phyloP scores from a whole-genome alignment of 768 basidiomycete species.

The Russula ochroleuca region DNA sequence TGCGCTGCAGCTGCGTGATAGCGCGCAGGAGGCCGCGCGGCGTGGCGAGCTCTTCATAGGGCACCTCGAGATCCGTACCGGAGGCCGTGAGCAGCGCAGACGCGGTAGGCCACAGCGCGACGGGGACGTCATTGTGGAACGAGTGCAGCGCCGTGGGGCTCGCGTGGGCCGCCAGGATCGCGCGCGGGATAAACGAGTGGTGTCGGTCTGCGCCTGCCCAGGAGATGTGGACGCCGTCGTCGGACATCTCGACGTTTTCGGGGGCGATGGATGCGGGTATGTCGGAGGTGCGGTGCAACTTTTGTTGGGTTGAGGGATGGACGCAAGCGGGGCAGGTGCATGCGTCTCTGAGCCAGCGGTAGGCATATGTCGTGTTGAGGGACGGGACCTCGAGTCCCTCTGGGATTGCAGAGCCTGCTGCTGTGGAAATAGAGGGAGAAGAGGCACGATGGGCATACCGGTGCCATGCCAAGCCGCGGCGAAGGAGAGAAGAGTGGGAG shows the following conservation, averaged over 20 bases:
- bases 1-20: slow-evolving; percentile 63
- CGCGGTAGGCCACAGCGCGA: slow-evolving; percentile 44
- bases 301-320: slow-evolving; percentile 76
- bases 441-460: not conserved
- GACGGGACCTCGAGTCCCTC: slow-evolving; percentile 26
- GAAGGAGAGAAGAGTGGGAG: not conserved
- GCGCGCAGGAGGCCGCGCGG: slow-evolving; percentile 49
- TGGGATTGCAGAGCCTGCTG: not conserved
- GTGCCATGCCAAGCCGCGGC: not conserved
- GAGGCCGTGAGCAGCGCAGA: slow-evolving; percentile 34
- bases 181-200: slow-evolving; percentile 47
- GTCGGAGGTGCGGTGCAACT: slow-evolving; percentile 67
- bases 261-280: slow-evolving; percentile 50
- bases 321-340: slow-evolving; percentile 71
- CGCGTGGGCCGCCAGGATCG: slow-evolving; percentile 50
- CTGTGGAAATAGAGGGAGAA: not conserved
- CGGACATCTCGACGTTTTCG: slow-evolving; percentile 37
- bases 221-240: slow-evolving; percentile 45
- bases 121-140: slow-evolving; percentile 45
- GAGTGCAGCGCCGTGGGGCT: slow-evolving; percentile 34
- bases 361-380: slow-evolving; percentile 50
- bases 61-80: slow-evolving; percentile 46
- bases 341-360: slow-evolving; percentile 79
- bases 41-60: slow-evolving; percentile 49
- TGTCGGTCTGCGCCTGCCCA: slow-evolving; percentile 57